A percentile compares a stretch with the other conserved stretches of the same genome.
These are phyloP conservation scores for Teunomyces kruisii DNA, from an alignment of 805 yeast genomes.

Conservation along the genomic window DNA sequence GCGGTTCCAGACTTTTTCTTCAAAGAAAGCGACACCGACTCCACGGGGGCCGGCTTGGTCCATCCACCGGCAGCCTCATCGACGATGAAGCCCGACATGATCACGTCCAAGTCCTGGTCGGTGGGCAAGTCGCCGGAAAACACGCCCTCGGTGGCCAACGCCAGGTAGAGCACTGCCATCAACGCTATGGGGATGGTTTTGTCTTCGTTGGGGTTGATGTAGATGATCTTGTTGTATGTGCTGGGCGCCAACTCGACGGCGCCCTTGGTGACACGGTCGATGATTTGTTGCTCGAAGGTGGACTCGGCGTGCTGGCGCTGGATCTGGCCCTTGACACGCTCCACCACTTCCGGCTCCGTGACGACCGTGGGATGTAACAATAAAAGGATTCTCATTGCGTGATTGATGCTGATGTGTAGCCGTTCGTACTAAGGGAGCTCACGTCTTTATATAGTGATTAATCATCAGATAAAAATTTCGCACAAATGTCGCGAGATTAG, in stretches of 20 bases:
- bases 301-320: conserved; percentile 25
- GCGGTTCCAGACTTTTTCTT: conserved; percentile 17
- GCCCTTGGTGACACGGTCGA: conserved; percentile 56
- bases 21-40: conserved; percentile 29
- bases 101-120: conserved; percentile 57
- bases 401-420: not conserved
- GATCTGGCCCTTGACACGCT: conserved; percentile 34
- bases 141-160: conserved; percentile 45
- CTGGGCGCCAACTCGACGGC: conserved; percentile 37
- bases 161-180: conserved; percentile 36
- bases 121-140: conserved; percentile 54
- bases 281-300: conserved; percentile 46
- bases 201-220: conserved; percentile 54
- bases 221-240: conserved; percentile 46
- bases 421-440: not conserved
- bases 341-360: conserved; percentile 51
- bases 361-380: conserved; percentile 69
- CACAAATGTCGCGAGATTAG: not conserved
- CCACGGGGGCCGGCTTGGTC: conserved; percentile 50
- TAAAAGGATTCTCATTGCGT: conserved; percentile 33
- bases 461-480: not conserved
- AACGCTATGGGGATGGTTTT: conserved; percentile 48
- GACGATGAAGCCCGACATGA: conserved; percentile 64
- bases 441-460: not conserved
- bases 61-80: conserved; percentile 43